Conservation (phyloP, 129 eudicot genomes). For the Tagetes patula region DNA sequence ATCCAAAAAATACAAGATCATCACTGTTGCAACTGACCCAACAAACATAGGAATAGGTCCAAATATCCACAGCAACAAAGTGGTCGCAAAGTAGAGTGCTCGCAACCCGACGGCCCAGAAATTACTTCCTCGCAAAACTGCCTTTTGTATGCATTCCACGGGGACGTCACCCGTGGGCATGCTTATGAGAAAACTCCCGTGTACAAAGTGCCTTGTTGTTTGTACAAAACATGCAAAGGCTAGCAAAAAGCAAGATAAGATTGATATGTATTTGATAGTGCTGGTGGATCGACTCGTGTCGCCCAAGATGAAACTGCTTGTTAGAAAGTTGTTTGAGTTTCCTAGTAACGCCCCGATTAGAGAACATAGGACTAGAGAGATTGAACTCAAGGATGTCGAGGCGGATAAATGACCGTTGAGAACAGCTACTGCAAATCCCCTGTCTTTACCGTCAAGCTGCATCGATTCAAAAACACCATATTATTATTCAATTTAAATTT, state of each 20-base stretch:
- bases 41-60: conserved; percentile 91
- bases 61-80: conserved; percentile 69
- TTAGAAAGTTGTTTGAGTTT: conserved; percentile 39
- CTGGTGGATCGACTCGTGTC: conserved; percentile 41
- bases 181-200: conserved; percentile 66
- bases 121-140: conserved; percentile 60
- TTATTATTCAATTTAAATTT: too few species aligned
- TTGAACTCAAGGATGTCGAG: conserved; percentile 59
- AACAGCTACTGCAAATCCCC: conserved; percentile 53
- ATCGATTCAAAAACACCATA: not conserved
- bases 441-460: conserved; percentile 62
- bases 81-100: conserved; percentile 61
- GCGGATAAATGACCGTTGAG: conserved; percentile 60
- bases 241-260: conserved; percentile 54
- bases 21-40: conserved; percentile 45
- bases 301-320: conserved; percentile 52
- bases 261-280: conserved; percentile 54
- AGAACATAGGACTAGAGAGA: conserved; percentile 58
- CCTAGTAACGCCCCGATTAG: conserved; percentile 77
- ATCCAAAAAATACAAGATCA: conserved; percentile 49
- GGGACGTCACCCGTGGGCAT: conserved; percentile 65
- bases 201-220: conserved; percentile 55
- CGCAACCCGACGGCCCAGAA: conserved; percentile 69
- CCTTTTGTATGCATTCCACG: conserved; percentile 42
- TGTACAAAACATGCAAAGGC: conserved; percentile 71